Base-by-base conservation (phyloP, 768 basidiomycete genomes). In the Pisolithus albus region DNA sequence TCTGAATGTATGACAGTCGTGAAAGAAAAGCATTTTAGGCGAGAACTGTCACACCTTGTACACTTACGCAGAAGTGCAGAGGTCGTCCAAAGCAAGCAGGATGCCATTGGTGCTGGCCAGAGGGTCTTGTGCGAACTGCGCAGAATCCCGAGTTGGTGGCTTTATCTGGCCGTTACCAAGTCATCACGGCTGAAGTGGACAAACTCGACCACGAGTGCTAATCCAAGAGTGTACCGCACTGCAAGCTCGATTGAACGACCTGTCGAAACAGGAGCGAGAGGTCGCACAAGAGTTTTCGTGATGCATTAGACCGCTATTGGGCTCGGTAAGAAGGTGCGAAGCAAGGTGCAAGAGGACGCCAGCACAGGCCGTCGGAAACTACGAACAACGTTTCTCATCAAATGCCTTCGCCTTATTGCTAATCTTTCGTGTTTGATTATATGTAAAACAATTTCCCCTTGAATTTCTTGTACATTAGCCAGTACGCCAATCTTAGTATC, bases 21-120 rank as follows among this genome's bases (percentile, higher is more conserved):
- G 23, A 93, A 96, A 51, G 96, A 99, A 71, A 96, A 96, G 72
- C 85, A 92, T 48, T 88, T 93, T 4, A 77, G 98, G 16, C 79
- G 82, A 57, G 95, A 98, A 61, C 94, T 99, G 55, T 81, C 76
- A 55, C 76, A 78, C 41, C 71, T 76, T 55, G 88, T 80, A 63
- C 85, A 90, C 39, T 76, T 70, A 52, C 84, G 91, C 48, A 84
- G 77, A 64, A 71, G 72, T 10, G 82, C 98, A 52, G 93, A 98
- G 67, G 66, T 77, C 49, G 92, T 94, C 75, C 82, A 90, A 58
- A 72, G 80, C 0, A 78, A 87, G 42, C 86, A 96, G 59, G 82
- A 85, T 1, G 78, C 78, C 21, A 4, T 23, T 23, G 21, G 4
- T 23, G 21, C 2, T 10, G 88, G 92, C 66, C 83, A 84, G 51